Base-by-base conservation (phyloP, 2,329 filamentous ascomycete genomes). In the Penicillium sp. region DNA sequence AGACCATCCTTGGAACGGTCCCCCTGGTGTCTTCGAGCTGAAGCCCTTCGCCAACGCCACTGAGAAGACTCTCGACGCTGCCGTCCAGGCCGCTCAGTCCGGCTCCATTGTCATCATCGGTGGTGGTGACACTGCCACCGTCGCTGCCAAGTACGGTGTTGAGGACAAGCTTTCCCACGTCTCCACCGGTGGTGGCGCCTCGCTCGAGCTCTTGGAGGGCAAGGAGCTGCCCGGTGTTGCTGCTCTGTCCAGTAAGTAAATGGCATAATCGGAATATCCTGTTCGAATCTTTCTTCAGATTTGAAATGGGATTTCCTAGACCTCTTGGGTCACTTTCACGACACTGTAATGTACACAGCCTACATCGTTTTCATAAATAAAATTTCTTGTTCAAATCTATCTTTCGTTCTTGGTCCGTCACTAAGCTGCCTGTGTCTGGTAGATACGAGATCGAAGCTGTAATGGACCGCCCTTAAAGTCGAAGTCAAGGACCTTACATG, bases 1-100 rank as follows among this genome's bases (percentile, higher is more conserved):
- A 96, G 80, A 98, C 93, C 47, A 96, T 98, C 70, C 86, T 98
- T 98, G 93, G 93, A 98, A 98, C 78, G 93, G 93, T 46, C 93
- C 93, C 45, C 84, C 91, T 13, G 93, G 93, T 71, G 93, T 98
- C 60, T 98, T 98, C 64, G 93, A 98, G 81, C 86, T 97, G 66
- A 88, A 96, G 52, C 85, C 87, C 68, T 98, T 98, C 70, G 88
- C 90, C 65, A 84, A 78, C 54, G 93, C 89, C 62, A 98, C 93
- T 66, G 95, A 95, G 81, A 79, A 82, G 52, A 95, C 88, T 40
- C 83, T 98, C 60, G 87, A 96, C 65, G 88, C 89, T 47, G 90
- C 85, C 44, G 89, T 97, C 44, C 78, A 79, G 20, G 93, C 86
- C 51, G 86, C 86, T 50, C 77, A 87, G 72, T 80, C 76, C 52